Conservation (phyloP, 768 basidiomycete species). For the Amanita rimosa region DNA sequence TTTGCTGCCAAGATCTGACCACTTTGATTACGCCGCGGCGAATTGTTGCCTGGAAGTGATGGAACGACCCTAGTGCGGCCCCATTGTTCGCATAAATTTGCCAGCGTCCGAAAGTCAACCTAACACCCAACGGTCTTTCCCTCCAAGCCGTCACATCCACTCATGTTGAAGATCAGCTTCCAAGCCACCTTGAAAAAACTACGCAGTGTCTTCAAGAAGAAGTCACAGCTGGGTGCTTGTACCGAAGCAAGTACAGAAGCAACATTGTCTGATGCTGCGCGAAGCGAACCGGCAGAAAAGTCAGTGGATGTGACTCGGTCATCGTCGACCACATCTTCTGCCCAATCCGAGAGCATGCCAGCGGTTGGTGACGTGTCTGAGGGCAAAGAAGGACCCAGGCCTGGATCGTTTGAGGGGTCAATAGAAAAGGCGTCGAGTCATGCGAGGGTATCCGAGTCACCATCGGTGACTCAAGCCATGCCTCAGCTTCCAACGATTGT, state of each 20-base stretch:
- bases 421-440: not conserved
- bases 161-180: conserved; percentile 3
- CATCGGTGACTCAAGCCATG: not conserved
- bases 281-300: not conserved
- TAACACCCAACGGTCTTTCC: not conserved
- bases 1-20: not conserved
- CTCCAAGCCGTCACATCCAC: not conserved
- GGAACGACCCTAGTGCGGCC: conserved; percentile 1
- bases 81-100: conserved; percentile 1
- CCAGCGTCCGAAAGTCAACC: not conserved
- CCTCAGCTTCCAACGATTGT: conserved; percentile 6
- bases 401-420: not conserved
- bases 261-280: not conserved
- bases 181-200: not conserved
- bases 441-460: conserved; percentile 1
- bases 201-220: conserved; percentile 1
- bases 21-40: not conserved
- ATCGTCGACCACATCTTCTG: conserved; percentile 1
- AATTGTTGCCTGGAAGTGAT: not conserved
- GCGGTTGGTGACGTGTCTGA: not conserved
- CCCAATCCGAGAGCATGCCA: not conserved
- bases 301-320: conserved; percentile 1
- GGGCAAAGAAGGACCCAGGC: not conserved
- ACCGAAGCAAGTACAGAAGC: not conserved
- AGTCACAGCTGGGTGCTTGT: not conserved